Evolutionary conservation across 1,284 basidiomycete genomes (phyloP).

Genomic region (Microbotryum silenes-acaulis): DNA sequence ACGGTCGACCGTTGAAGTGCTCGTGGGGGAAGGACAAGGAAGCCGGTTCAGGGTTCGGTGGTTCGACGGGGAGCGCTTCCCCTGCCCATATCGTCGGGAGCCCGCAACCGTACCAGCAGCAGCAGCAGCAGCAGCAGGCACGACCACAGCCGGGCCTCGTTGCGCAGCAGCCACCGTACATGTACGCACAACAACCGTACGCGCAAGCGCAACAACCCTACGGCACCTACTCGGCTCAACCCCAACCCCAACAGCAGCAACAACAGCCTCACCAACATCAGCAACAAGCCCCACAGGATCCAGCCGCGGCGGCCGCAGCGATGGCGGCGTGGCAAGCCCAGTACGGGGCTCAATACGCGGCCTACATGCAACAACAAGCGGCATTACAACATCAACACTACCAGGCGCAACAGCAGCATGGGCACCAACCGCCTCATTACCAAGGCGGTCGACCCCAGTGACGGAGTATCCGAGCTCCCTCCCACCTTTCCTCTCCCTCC

Average conservation of each 20-base stretch:
- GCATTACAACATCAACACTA: slow-evolving; percentile 1
- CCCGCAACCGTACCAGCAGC: neutral
- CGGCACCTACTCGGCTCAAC: neutral
- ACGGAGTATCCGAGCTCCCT: too few species aligned
- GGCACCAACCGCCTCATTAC: too few species aligned
- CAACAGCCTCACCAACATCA: neutral
- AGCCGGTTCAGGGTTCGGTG: neutral
- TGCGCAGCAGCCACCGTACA: slow-evolving; percentile 1
- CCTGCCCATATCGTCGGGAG: neutral
- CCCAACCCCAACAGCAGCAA: neutral
- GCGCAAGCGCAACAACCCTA: neutral
- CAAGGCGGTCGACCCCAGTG: too few species aligned
- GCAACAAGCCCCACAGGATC: slow-evolving; percentile 9
- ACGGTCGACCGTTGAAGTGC: slow-evolving; percentile 91
- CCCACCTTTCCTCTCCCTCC: too few species aligned
- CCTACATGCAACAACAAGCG: slow-evolving; percentile 6
- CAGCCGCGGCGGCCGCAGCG: slow-evolving; percentile 18
- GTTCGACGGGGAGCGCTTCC: neutral
- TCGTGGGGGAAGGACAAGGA: slow-evolving; percentile 87
- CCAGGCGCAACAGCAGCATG: too few species aligned
- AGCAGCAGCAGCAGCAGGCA: slow-evolving; percentile 2
- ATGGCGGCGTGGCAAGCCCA: slow-evolving; percentile 28
- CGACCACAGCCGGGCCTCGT: slow-evolving; percentile 1
- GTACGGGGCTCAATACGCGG: slow-evolving; percentile 27
- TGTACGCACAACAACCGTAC: slow-evolving; percentile 4